A percentile compares a stretch with the other conserved stretches of the same genome.
Conservation (phyloP, 371 early-diverging fungal genomes). For the Batrachochytrium dendrobatidis region DNA sequence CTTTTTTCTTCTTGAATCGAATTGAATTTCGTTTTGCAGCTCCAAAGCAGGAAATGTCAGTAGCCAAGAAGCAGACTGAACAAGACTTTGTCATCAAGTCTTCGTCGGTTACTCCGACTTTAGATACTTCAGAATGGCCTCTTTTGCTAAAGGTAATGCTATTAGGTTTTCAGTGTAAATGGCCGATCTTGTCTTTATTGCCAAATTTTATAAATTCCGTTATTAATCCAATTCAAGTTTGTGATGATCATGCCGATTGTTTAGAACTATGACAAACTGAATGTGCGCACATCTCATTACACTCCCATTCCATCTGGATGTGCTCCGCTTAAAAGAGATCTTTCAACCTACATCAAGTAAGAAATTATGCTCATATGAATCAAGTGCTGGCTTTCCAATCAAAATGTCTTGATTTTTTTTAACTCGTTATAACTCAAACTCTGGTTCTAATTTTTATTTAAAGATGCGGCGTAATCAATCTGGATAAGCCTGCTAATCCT, state of each 20-base stretch:
- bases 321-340: conserved; percentile 91
- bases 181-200: not conserved
- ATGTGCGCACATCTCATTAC: conserved; percentile 96
- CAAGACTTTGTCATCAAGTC: conserved; percentile 36
- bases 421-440: conserved; percentile 4
- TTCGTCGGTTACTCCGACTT: conserved; percentile 50
- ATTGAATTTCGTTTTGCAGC: too few relatives aligned
- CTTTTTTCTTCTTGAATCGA: too few relatives aligned
- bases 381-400: not conserved
- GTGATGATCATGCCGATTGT: not conserved
- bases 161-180: not conserved
- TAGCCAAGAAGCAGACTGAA: conserved; percentile 1
- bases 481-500: conserved; percentile 99
- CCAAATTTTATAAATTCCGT: not conserved
- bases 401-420: not conserved
- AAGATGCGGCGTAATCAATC: conserved; percentile 96
- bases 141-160: conserved; percentile 78
- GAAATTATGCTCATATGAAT: not conserved
- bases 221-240: too few relatives aligned
- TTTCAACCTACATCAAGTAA: conserved; percentile 82
- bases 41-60: conserved; percentile 8
- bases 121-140: conserved; percentile 94
- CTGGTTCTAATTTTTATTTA: not conserved
- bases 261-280: conserved; percentile 94
- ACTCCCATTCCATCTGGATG: conserved; percentile 95